Base-by-base conservation (phyloP, 164 flowering plant genomes). In the Protea cynaroides region DNA sequence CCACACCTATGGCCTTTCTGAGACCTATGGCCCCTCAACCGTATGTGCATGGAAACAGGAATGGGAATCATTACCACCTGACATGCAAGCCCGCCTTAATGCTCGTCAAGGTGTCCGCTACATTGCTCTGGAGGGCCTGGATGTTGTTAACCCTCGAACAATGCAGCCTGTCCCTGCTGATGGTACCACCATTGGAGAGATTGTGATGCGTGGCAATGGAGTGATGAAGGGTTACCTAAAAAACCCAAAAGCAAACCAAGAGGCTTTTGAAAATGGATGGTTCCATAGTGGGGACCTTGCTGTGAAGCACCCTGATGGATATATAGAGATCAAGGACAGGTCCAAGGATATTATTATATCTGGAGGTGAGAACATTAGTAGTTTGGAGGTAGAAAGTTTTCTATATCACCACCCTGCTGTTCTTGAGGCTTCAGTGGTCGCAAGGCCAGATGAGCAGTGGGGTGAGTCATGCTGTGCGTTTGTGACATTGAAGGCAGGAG, bases 141-240 rank as follows among this genome's bases (percentile, higher is more conserved):
- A 91, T 24, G 87, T 94, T 8, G 67, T 91, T 13, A 74, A 82
- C 78, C 67, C 85, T 0, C 66, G 71, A 60, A 82, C 75, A 50
- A 79, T 75, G 80, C 56, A 63, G 34, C 87, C 97, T 24, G 92
- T 94, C 23, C 95, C 97, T 1, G 78, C 90, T n/a, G 95, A 94
- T 69, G 98, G 98, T 47, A 83, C 73, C 25, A 84, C 96, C 17
- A 56, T 86, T 0, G 98, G 98, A 9, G 98, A 94, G 78, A 79
- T 94, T 14, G 92, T 94, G 38, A 76, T 91, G 78, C 74, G 97
- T 7, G 98, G 98, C 8, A 94, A 94, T 55, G 43, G 19, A 1
- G 93, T 94, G 19, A 94, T 94, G 98, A 94, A 94, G 71, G 99
- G 99, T 0, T 94, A 94, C 70, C 61, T 94, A 43, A 94, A 94